Evolutionary conservation across 164 flowering plant species (phyloP).

Genomic region (Stephania yunnanensis): DNA sequence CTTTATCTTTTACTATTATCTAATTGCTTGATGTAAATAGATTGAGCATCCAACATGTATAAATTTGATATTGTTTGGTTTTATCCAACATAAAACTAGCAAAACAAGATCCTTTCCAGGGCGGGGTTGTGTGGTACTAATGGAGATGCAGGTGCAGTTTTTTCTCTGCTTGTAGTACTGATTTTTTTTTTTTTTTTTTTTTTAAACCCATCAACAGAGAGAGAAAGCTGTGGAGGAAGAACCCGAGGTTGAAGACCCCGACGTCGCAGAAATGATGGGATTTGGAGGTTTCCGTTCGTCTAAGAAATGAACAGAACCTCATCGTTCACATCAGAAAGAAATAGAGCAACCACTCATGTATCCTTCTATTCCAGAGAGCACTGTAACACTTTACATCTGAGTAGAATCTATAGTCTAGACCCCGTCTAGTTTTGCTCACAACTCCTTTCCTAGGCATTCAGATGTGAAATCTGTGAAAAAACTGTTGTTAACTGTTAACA

Average conservation of each 20-base stretch:
- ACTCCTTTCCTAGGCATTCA: not conserved
- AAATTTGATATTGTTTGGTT: not conserved
- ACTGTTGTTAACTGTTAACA: too few relatives aligned
- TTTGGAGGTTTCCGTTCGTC: constrained; percentile 85
- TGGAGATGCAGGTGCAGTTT: too few relatives aligned
- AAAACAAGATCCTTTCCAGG: not conserved
- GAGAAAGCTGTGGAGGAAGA: constrained; percentile 76
- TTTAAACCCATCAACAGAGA: constrained; percentile 34
- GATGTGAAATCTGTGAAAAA: not conserved
- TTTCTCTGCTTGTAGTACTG: not conserved
- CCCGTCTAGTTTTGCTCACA: not conserved
- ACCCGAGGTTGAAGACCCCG: constrained; percentile 62
- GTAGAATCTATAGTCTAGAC: not conserved
- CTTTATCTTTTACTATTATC: not conserved
- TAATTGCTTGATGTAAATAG: not conserved
- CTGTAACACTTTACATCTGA: not conserved
- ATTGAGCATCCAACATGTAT: not conserved
- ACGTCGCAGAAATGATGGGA: constrained; percentile 96
- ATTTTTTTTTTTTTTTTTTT: constrained; percentile 3
- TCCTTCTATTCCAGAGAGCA: not conserved
- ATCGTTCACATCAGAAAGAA: not conserved
- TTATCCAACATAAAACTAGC: not conserved
- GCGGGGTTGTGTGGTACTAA: too few relatives aligned
- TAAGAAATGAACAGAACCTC: constrained; percentile 39
- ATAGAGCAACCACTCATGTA: not conserved